A percentile compares a stretch with the other conserved stretches of the same genome.
Conservation (phyloP, 768 basidiomycete species). For the Suillus bovinus region DNA sequence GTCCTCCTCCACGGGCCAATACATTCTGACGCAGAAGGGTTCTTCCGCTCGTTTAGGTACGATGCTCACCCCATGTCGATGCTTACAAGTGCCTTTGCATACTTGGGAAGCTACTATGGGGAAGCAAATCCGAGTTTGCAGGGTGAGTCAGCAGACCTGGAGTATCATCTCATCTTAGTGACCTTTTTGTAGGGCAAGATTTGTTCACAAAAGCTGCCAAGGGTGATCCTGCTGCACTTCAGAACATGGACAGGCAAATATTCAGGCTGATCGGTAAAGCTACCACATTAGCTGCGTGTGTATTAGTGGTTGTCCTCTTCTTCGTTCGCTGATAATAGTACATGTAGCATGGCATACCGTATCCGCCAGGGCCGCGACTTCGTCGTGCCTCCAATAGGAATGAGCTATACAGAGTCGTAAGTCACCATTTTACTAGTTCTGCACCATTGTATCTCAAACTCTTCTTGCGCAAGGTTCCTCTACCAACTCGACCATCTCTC, state of each 20-base stretch:
- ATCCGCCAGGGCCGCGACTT: constrained; percentile 89
- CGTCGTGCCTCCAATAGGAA: constrained; percentile 77
- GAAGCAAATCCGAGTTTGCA: constrained; percentile 89
- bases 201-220: constrained; percentile 72
- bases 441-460: constrained; percentile 1
- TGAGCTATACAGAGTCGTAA: constrained; percentile 84
- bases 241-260: constrained; percentile 90
- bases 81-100: constrained; percentile 83
- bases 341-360: constrained; percentile 83
- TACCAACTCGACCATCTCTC: constrained; percentile 86
- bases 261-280: constrained; percentile 87
- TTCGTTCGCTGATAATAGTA: background rate
- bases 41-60: constrained; percentile 78
- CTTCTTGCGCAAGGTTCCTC: constrained; percentile 56
- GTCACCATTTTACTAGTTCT: background rate
- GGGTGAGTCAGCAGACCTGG: constrained; percentile 42
- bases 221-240: constrained; percentile 65
- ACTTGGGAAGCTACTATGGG: constrained; percentile 83
- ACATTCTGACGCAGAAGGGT: constrained; percentile 67
- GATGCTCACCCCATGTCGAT: constrained; percentile 95
- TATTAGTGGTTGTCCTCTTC: constrained; percentile 12
- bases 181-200: constrained; percentile 57
- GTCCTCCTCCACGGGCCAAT: constrained; percentile 74
- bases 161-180: background rate
- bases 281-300: constrained; percentile 83